Base-by-base conservation (phyloP, 2,329 filamentous ascomycete genomes). In the Nakataea oryzae region DNA sequence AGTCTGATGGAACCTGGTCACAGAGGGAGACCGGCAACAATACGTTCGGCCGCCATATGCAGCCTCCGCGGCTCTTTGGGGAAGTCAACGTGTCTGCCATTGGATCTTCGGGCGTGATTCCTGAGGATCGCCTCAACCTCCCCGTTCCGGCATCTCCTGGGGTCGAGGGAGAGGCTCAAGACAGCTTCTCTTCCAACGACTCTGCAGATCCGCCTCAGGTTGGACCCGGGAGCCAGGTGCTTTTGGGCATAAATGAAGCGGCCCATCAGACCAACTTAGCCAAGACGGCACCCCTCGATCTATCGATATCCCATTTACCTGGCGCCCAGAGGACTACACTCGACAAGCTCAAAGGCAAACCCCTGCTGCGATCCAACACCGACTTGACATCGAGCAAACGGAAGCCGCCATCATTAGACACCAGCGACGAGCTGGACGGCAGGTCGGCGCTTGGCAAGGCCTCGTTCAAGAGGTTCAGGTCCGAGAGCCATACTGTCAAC, bases 1-100 rank as follows among this genome's bases (percentile, higher is more conserved):
- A 17, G 24, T 61, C 60, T 75, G 74, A 89, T 66, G 88, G 91
- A 64, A 61, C 60, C 26, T 61, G 60, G 60, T 91, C 88, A 5
- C 90, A 93, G 71, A 91, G 91, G 69, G 89, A 93, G 71, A 93
- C 90, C 9, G 89, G 93, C 71, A 93, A 90, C 9, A 82, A 84
- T 59, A 88, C 88, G 73, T 85, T 89, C 58, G 86, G 75, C 85
- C 60, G 54, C 62, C 60, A 41, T 26, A 14, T 70, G 65, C 26
- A 67, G 68, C 14, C 74, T 72, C 76, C 72, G 3, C 76, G 76
- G 12, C 71, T 85, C 2, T 85, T 84, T 68, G 83, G 83, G 2
- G 83, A 85, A 64, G 79, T 86, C 7, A 78, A 78, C 24, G 72
- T 74, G 24, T 85, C 82, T 5, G 81, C 78, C 0, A 72, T 84